Percentiles rank a stretch among this genome's conserved stretches.
phyloP scores from a whole-genome alignment of 106 monocot genomes.

The Apostasia shenzhenica region DNA sequence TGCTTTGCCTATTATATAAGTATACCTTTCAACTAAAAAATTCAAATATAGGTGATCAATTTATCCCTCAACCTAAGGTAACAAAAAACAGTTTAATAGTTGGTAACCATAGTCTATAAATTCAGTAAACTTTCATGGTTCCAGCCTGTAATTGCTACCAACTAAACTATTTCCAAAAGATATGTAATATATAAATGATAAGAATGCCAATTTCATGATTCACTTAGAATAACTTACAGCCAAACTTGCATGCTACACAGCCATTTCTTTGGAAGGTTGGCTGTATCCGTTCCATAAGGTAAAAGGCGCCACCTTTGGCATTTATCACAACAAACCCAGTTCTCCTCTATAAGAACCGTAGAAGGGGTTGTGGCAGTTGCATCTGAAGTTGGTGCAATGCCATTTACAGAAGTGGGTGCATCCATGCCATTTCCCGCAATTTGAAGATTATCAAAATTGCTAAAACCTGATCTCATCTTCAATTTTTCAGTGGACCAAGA shows the following conservation, averaged over 20 bases:
- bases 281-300: conserved; percentile 46
- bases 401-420: conserved; percentile 5
- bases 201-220: no score
- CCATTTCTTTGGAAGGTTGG: conserved; percentile 60
- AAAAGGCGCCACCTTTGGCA: conserved; percentile 72
- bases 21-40: no score
- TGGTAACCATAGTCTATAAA: no score
- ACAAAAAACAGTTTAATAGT: no score
- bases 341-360: conserved; percentile 50
- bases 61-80: no score
- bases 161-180: no score
- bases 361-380: conserved; percentile 20
- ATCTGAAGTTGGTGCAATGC: conserved; percentile 12
- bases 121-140: no score
- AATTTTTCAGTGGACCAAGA: conserved; percentile 18
- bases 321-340: conserved; percentile 66
- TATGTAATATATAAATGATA: no score
- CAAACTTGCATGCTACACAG: conserved; percentile 55
- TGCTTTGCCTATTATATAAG: no score
- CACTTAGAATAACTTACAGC: conserved; percentile 44
- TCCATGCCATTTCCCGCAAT: conserved; percentile 12
- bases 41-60: no score
- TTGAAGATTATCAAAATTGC: conserved; percentile 20
- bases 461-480: conserved; percentile 20
- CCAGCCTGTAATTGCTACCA: no score